Evolutionary conservation across 225 moss, liverwort and hornwort species (phyloP), one percentile per base, ranked within the genome.

Genomic region (Straminergon stramineum): DNA sequence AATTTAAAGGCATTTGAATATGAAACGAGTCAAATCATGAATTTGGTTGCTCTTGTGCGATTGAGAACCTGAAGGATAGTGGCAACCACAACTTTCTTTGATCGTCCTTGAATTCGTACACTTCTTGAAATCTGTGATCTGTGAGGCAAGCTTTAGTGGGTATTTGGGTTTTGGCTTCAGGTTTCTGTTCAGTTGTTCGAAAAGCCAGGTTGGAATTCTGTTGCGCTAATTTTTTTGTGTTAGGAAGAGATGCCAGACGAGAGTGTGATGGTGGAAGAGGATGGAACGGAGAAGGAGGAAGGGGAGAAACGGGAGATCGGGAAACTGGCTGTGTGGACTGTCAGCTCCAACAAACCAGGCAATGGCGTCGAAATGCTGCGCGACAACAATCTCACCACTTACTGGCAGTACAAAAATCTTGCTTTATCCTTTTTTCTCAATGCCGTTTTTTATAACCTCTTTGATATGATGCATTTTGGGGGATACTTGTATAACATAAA

Each of bases 291-390:
- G 86, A 95, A 96, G 90, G 94, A 92, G 79, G 94, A 95, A 62
- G 93, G 93, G 55, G 96, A 96, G 90, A 97, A 95, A 91, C 90
- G 96, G 67, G 96, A 99, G 91, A 95, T 99, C 56, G 96, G 97
- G 63, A 99, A 99, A 92, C 96, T 99, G 61, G 98, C 96, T 7
- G 98, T 99, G 23, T 99, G 98, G 97, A 97, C 95, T 61, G 99
- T 97, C 26, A 97, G 99, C 94, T 99, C 97, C 39, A 96, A 96
- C 91, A 99, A 97, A 90, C 97, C 96, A 13, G 97, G 99, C 77
- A 97, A 97, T 91, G 99, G 99, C 73, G 93, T 97, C 41, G 99
- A 99, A 87, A 95, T 97, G 89, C 96, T 97, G 87, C 95, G 97
- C 13, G 99, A 99, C 90, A 95, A 95, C 91, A 97, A 95, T 89